A percentile compares a stretch with the other conserved stretches of the same genome.
Conservation (phyloP, 1,284 basidiomycete species). For the Ustilago trichophora region DNA sequence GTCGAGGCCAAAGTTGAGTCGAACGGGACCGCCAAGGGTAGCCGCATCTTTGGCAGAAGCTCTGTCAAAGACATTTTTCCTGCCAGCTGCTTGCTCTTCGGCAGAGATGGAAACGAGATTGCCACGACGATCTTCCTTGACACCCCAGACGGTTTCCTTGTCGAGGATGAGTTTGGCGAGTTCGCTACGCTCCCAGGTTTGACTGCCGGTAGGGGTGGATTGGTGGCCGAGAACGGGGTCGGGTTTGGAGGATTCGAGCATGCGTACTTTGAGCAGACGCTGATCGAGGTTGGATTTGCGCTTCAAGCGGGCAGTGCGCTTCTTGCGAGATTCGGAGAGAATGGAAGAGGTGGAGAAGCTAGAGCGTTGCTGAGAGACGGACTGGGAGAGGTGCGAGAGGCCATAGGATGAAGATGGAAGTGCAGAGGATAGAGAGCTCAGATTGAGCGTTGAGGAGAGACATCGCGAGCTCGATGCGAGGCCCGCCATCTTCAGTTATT, state of each 20-base stretch:
- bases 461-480: conserved; percentile 35
- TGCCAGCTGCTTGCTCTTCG: not conserved
- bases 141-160: conserved; percentile 62
- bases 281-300: conserved; percentile 65
- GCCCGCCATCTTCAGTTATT: conserved; percentile 17
- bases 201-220: conserved; percentile 68
- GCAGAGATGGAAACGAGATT: conserved; percentile 43
- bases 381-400: conserved; percentile 4
- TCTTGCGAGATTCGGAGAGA: conserved; percentile 48
- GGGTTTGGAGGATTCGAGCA: conserved; percentile 69
- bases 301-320: conserved; percentile 49
- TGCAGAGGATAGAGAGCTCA: conserved; percentile 23
- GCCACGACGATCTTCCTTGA: conserved; percentile 59
- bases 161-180: conserved; percentile 54
- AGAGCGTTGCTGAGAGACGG: conserved; percentile 8
- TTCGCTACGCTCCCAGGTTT: conserved; percentile 54
- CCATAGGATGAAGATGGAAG: conserved; percentile 33
- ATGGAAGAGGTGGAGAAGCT: conserved; percentile 43
- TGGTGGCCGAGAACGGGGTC: conserved; percentile 76
- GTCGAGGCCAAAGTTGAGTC: conserved; percentile 62
- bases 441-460: conserved; percentile 17
- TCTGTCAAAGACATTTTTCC: conserved; percentile 9
- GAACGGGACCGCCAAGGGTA: conserved; percentile 45
- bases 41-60: conserved; percentile 11
- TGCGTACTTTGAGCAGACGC: conserved; percentile 58